Base-by-base conservation (phyloP, 805 yeast genomes). In the Yarrowia deformans region DNA sequence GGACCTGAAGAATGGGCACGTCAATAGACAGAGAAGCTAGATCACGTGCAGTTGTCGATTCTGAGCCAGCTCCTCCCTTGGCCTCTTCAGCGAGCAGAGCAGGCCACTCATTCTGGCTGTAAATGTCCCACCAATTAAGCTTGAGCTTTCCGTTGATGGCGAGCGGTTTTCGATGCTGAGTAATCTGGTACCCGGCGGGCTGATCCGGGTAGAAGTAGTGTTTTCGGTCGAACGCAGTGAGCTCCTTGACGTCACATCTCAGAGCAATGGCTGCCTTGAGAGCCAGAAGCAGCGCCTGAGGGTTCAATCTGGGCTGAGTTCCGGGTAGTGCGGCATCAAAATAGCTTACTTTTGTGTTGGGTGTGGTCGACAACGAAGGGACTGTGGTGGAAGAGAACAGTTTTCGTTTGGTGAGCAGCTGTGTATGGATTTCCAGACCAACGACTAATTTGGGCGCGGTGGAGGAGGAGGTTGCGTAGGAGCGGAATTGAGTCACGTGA, bases 151-250 rank as follows among this genome's bases (percentile, higher is more conserved):
- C 99, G 61, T 85, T 82, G 40, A 77, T 80, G 1, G 97, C 95
- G 58, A 91, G 81, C 0, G 98, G 98, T 43, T 83, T 83, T 76
- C 85, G 91, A 75, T 87, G 90, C 78, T 95, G 99, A 0, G 99
- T 95, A 63, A 95, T 90, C 77, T 95, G 99, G 78, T 93, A 95
- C 0, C 99, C 99, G 67, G 90, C 79, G 0, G 99, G 99, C 77
- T 95, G 98, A 77, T 95, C 99, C 0, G 93, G 94, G 77, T 95
- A 95, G 78, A 95, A 93, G 77, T 95, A 95, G 77, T 95, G 99
- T 78, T 95, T 95, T 72, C 99, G 82, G 75, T 95, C 99, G 77
- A 95, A 95, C 0, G 88, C 81, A 0, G 94, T 90, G 8, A 75
- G 72, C 0, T 78, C 72, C 70, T 85, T 85, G 16, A 95, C 83